These are phyloP conservation scores for Yamadazyma triangularis DNA, from an alignment of 1,139 yeast species.

Conservation along the genomic window DNA sequence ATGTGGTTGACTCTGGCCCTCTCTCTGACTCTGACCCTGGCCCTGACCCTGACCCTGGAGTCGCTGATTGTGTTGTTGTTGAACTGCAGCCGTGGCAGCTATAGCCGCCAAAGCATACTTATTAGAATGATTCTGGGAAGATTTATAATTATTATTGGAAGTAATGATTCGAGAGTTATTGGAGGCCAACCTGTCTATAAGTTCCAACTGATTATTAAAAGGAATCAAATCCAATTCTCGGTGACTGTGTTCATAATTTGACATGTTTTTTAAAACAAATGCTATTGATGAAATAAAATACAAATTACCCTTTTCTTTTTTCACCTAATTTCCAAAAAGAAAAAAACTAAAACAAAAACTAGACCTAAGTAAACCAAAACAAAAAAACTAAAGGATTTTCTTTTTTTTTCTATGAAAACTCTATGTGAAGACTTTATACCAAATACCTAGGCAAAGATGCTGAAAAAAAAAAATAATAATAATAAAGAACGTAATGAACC, in stretches of 20 bases:
- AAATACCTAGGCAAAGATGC: too few relatives aligned
- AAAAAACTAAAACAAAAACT: too few relatives aligned
- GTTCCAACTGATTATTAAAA: slow-evolving; percentile 26
- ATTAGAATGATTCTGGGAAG: slow-evolving; percentile 3
- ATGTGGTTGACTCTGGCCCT: background rate
- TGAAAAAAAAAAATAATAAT: too few relatives aligned
- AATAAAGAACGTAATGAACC: too few relatives aligned
- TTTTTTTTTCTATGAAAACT: too few relatives aligned
- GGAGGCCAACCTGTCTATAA: slow-evolving; percentile 13
- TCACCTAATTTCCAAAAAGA: too few relatives aligned
- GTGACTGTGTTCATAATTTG: slow-evolving; percentile 17
- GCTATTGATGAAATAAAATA: too few relatives aligned
- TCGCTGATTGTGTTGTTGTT: slow-evolving; percentile 4
- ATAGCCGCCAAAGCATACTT: slow-evolving; percentile 7
- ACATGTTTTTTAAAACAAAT: too few relatives aligned
- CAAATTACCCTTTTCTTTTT: too few relatives aligned
- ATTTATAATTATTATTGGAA: slow-evolving; percentile 1
- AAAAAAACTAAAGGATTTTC: too few relatives aligned
- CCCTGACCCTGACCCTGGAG: background rate
- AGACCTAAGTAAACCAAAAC: too few relatives aligned
- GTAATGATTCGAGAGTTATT: background rate
- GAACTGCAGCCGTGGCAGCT: slow-evolving; percentile 9
- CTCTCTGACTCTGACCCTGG: background rate
- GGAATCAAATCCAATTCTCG: slow-evolving; percentile 25
- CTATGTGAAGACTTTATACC: too few relatives aligned